These are phyloP conservation scores for Alternaria sp. DNA, from an alignment of 2,329 filamentous ascomycete species.

Conservation along the genomic window DNA sequence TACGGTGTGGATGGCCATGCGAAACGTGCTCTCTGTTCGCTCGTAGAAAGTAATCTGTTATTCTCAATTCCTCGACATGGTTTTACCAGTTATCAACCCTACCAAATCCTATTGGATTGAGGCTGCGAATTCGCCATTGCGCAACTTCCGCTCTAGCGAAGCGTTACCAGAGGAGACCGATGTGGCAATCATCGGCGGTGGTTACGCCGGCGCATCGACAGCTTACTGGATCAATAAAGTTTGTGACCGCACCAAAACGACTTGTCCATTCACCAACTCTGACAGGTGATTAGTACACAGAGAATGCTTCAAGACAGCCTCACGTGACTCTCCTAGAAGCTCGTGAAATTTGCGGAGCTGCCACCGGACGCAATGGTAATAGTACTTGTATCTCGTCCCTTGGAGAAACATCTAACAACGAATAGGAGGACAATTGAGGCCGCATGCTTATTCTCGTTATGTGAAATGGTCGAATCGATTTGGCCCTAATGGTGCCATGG, in stretches of 20 bases:
- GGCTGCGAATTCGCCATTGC: slow-evolving; percentile 19
- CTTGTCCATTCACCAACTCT: slow-evolving; percentile 3
- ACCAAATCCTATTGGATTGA: slow-evolving; percentile 27
- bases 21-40: neutral
- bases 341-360: slow-evolving; percentile 20
- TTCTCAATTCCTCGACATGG: slow-evolving; percentile 7
- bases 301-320: slow-evolving; percentile 14
- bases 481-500: slow-evolving; percentile 20
- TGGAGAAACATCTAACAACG: neutral
- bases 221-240: slow-evolving; percentile 27
- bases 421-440: slow-evolving; percentile 23
- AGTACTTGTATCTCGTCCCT: neutral
- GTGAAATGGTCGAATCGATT: slow-evolving; percentile 17
- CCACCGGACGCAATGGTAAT: slow-evolving; percentile 22
- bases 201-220: slow-evolving; percentile 21
- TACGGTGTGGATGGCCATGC: neutral
- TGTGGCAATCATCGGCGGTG: slow-evolving; percentile 24
- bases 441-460: slow-evolving; percentile 24
- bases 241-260: slow-evolving; percentile 1
- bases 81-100: slow-evolving; percentile 14
- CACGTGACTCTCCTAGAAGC: slow-evolving; percentile 23
- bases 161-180: slow-evolving; percentile 17
- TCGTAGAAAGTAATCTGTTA: neutral
- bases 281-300: slow-evolving; percentile 14
- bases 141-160: slow-evolving; percentile 19